Base-by-base conservation (phyloP, 2,329 filamentous ascomycete genomes). In the Diaporthe eres region DNA sequence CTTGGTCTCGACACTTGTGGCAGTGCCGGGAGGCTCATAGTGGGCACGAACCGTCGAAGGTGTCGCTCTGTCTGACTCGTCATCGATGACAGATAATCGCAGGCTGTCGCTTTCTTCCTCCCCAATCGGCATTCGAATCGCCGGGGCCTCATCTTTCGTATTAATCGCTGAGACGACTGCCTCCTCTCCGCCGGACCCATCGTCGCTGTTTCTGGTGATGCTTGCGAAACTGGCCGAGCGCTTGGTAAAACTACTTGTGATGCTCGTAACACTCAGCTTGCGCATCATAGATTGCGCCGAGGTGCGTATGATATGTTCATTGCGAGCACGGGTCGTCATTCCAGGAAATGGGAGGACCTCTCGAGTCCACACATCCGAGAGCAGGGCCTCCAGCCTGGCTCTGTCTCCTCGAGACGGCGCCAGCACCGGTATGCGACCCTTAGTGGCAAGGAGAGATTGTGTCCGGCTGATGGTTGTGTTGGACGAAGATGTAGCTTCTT, bases 201-300 rank as follows among this genome's bases (percentile, higher is more conserved):
- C 84, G 39, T 82, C 82, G 42, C 78, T 77, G 70, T 79, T 80
- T 63, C 80, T 83, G 72, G 78, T 77, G 47, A 85, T 78, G 72
- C 82, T 85, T 22, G 85, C 84, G 61, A 88, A 79, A 78, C 92
- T 94, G 53, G 87, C 88, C 1, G 94, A 94, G 75, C 93, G 91
- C 79, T 93, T 94, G 51, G 91, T 90, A 81, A 97, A 96, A 65
- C 93, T 93, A 78, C 90, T 93, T 19, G 94, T 90, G 78, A 97
- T 93, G 82, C 93, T 95, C 67, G 93, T 93, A 80, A 95, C 93
- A 83, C 94, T 98, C 77, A 98, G 89, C 82, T 96, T 97, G 71
- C 95, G 91, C 86, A 98, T 98, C 81, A 98, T 91, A 0, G 94
- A 94, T 49, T 94, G 95, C 17, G 95, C 94, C n/a, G 94, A 95